Evolutionary conservation across 176 grass and related monocot species (phyloP).

Genomic region (Carex cristatella): DNA sequence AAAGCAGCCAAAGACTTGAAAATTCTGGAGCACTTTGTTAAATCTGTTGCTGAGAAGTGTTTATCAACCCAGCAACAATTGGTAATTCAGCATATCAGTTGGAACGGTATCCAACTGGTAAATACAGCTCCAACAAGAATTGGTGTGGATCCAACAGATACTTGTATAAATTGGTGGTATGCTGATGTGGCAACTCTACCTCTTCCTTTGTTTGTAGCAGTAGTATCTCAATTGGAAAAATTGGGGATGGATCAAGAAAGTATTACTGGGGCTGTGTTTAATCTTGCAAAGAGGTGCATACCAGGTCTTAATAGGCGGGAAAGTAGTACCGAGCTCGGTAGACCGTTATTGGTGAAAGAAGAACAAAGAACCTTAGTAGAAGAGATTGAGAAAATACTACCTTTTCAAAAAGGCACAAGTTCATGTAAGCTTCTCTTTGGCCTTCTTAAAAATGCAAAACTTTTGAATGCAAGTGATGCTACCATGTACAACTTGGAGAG

Average conservation of each 20-base stretch:
- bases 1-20: slow-evolving; percentile 67
- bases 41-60: slow-evolving; percentile 63
- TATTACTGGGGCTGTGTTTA: slow-evolving; percentile 59
- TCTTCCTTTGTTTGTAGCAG: slow-evolving; percentile 57
- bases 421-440: slow-evolving; percentile 74
- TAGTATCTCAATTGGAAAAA: slow-evolving; percentile 69
- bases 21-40: slow-evolving; percentile 59
- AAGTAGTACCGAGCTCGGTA: slow-evolving; percentile 45
- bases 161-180: slow-evolving; percentile 76
- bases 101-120: slow-evolving; percentile 77
- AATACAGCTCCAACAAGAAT: slow-evolving; percentile 56
- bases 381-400: slow-evolving; percentile 73
- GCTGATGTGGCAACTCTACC: slow-evolving; percentile 73
- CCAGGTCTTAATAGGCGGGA: slow-evolving; percentile 72
- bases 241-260: slow-evolving; percentile 56
- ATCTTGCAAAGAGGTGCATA: slow-evolving; percentile 66
- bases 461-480: slow-evolving; percentile 55
- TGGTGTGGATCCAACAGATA: slow-evolving; percentile 52
- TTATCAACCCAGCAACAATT: slow-evolving; percentile 54
- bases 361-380: slow-evolving; percentile 81
- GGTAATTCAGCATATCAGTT: slow-evolving; percentile 56
- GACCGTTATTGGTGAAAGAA: slow-evolving; percentile 50
- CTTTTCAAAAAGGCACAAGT: slow-evolving; percentile 59
- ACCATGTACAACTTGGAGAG: slow-evolving; percentile 80
- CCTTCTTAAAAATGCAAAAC: slow-evolving; percentile 63